Evolutionary conservation across 1,284 basidiomycete genomes (phyloP).

Genomic region (Austroboletus niveus): DNA sequence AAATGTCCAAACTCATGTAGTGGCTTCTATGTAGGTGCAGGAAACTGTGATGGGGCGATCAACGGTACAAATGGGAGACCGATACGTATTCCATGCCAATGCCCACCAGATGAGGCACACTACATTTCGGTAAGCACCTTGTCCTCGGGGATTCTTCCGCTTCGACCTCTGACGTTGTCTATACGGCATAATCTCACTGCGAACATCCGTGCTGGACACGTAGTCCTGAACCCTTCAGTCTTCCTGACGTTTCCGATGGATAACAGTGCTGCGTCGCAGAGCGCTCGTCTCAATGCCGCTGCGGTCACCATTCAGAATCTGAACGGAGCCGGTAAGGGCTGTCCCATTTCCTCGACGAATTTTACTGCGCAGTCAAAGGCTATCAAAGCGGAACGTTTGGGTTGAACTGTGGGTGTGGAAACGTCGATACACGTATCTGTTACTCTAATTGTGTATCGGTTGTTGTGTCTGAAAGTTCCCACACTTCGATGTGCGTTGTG

Average conservation of each 20-base stretch:
- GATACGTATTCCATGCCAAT: constrained; percentile 59
- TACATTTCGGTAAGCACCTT: constrained; percentile 44
- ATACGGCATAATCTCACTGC: constrained; percentile 44
- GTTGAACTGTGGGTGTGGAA: background rate
- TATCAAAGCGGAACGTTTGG: constrained; percentile 30
- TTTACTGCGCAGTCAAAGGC: constrained; percentile 47
- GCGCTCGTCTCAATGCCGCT: constrained; percentile 50
- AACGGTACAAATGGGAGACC: constrained; percentile 48
- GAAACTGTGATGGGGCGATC: constrained; percentile 56
- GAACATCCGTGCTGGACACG: constrained; percentile 60
- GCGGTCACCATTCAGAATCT: constrained; percentile 54
- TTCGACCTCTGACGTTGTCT: background rate
- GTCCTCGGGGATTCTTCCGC: background rate
- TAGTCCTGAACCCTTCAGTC: constrained; percentile 56
- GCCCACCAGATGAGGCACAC: constrained; percentile 51
- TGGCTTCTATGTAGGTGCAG: constrained; percentile 26
- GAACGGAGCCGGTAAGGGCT: constrained; percentile 49
- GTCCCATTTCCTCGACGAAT: constrained; percentile 50
- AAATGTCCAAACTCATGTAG: background rate
- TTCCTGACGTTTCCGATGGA: constrained; percentile 58
- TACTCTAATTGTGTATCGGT: background rate
- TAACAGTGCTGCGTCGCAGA: constrained; percentile 48
- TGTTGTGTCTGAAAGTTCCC: background rate
- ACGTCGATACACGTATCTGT: background rate
- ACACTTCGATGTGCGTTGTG: no score